Base-by-base conservation (phyloP, 2,329 filamentous ascomycete species). In the Colletotrichum plurivorum region DNA sequence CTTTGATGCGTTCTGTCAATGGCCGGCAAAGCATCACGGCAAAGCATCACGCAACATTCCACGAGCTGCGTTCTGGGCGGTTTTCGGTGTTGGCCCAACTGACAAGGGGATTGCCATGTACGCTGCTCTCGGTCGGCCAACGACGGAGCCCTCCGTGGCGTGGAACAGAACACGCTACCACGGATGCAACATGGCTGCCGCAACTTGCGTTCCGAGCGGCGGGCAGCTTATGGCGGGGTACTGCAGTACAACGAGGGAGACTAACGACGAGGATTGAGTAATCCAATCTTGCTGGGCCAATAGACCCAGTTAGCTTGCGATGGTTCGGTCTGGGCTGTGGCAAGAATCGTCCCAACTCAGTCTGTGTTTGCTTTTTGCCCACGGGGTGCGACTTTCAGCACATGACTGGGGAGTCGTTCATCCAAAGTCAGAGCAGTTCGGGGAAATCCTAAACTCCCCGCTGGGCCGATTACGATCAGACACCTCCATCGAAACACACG, bases 261-360 rank as follows among this genome's bases (percentile, higher is more conserved):
- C 49, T 51, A 45, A 46, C 31, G 18, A 48, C 12, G 27, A 58
- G 43, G 41, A 18, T 20, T 12, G 3, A 36, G 25, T 36, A 12
- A 49, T 10, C 7, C 41, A 49, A 53, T 54, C 15, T 54, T 20
- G n/a, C 20, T 43, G 8, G 49, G 10, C 9, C 61, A 60, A 59
- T 45, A 59, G 31, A 43, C 25, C 22, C 48, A 36, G 20, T 16
- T n/a, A 43, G 61, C 13, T 56, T 16, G 41, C 10, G 31, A 8
- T 36, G 31, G 31, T 36, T 36, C 31, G 7, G 46, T n/a, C 46
- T 57, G 31, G 31, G 15, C 36, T 18, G 46, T 52, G 48, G 20
- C 46, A 27, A 18, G n/a, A 39, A 60, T 36, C 31, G 31, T 36
- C 31, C 31, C 31, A 36, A 36, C 31, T 36, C 31, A 36, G 31